Conservation (phyloP, 139 green algal species). For the Micractinium sp. region DNA sequence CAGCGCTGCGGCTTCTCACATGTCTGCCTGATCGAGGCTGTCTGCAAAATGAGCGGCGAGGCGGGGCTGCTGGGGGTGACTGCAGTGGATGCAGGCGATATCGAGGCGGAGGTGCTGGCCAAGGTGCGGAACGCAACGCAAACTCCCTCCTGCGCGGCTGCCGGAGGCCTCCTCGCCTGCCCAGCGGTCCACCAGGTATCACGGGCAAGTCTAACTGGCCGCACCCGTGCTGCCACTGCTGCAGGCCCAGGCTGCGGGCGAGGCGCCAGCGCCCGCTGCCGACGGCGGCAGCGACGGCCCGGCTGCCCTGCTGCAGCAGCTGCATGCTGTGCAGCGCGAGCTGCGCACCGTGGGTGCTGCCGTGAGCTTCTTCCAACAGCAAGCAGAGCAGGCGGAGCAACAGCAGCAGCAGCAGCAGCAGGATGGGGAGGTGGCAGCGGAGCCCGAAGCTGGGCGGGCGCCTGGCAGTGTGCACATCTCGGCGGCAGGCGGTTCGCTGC, state of each 20-base stretch:
- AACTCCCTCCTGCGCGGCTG: background rate
- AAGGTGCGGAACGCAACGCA: constrained; percentile 39
- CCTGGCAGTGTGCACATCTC: background rate
- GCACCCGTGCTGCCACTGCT: background rate
- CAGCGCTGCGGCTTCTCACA: background rate
- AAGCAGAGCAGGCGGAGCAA: background rate
- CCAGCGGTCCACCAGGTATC: background rate
- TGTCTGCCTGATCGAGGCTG: background rate
- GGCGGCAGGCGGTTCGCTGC: constrained; percentile 6
- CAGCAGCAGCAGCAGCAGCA: background rate
- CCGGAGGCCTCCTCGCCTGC: background rate
- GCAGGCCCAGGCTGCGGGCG: constrained; percentile 10
- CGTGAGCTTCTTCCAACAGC: constrained; percentile 33
- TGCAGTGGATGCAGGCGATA: constrained; percentile 24
- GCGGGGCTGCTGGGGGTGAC: constrained; percentile 40
- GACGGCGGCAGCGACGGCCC: background rate
- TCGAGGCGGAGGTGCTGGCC: constrained; percentile 47
- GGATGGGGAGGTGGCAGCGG: background rate
- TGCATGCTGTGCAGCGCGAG: constrained; percentile 33
- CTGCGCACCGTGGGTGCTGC: constrained; percentile 43
- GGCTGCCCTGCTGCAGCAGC: constrained; percentile 35
- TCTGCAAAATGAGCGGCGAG: background rate
- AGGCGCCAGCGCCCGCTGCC: constrained; percentile 6
- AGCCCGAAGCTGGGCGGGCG: background rate
- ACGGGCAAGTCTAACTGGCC: background rate